phyloP scores from a whole-genome alignment of 805 yeast species.

The Starmerella etchellsii region DNA sequence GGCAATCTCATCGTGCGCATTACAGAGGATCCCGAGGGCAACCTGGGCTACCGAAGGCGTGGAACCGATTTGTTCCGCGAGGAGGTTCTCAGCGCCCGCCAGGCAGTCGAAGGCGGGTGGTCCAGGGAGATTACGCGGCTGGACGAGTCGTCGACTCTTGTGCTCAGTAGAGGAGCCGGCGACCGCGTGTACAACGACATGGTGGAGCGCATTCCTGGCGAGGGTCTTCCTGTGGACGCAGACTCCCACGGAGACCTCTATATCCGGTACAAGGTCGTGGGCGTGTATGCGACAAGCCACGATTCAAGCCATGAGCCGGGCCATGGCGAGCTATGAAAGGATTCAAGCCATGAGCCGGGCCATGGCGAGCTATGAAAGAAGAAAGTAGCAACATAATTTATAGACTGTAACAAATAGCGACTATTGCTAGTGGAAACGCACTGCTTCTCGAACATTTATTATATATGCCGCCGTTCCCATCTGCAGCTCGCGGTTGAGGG shows the following conservation, averaged over 20 bases:
- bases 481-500: too few relatives aligned
- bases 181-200: conserved; percentile 50
- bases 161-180: conserved; percentile 42
- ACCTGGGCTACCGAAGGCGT: conserved; percentile 78
- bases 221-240: conserved; percentile 68
- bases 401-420: too few relatives aligned
- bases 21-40: conserved; percentile 38
- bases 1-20: conserved; percentile 66
- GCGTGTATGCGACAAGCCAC: background rate
- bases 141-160: conserved; percentile 41
- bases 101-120: conserved; percentile 78
- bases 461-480: too few relatives aligned
- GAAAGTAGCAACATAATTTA: too few relatives aligned
- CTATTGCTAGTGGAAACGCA: too few relatives aligned
- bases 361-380: too few relatives aligned
- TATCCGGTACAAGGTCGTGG: conserved; percentile 33
- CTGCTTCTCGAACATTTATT: too few relatives aligned
- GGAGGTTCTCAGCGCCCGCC: conserved; percentile 59
- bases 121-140: conserved; percentile 49
- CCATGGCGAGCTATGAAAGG: too few relatives aligned
- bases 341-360: too few relatives aligned
- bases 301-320: too few relatives aligned
- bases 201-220: conserved; percentile 54
- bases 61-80: conserved; percentile 64
- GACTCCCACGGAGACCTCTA: conserved; percentile 41